Conservation (phyloP, 2,329 filamentous ascomycete genomes). For the Eurotiales sp. region DNA sequence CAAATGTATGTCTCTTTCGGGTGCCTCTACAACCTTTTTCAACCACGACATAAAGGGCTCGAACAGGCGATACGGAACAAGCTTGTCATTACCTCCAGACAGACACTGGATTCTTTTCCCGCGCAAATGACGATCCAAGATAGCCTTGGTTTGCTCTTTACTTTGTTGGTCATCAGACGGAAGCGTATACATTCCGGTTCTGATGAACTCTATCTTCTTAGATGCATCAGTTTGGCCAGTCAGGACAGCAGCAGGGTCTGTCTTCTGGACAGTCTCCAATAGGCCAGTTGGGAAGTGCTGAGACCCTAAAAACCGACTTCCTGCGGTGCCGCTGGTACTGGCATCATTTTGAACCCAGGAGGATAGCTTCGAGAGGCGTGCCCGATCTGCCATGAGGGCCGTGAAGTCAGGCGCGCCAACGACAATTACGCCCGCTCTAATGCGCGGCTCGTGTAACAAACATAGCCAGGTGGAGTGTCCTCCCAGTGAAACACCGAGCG, state of each 20-base stretch:
- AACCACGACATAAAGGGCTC: constrained; percentile 56
- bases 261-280: constrained; percentile 57
- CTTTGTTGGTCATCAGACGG: constrained; percentile 38
- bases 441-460: constrained; percentile 70
- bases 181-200: constrained; percentile 30
- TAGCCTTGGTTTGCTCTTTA: constrained; percentile 39
- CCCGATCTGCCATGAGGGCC: constrained; percentile 75
- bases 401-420: constrained; percentile 90
- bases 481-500: constrained; percentile 78
- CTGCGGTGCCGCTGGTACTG: constrained; percentile 46
- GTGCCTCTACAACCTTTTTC: constrained; percentile 43
- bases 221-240: constrained; percentile 49
- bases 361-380: constrained; percentile 62
- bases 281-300: constrained; percentile 70
- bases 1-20: constrained; percentile 43
- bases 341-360: constrained; percentile 57
- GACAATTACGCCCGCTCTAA: constrained; percentile 73
- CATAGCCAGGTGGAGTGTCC: constrained; percentile 86
- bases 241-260: constrained; percentile 73
- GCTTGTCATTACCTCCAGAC: constrained; percentile 54
- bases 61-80: constrained; percentile 57
- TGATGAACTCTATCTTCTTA: constrained; percentile 22
- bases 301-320: constrained; percentile 68
- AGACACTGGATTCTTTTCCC: constrained; percentile 55
- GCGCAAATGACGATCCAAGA: constrained; percentile 39